Evolutionary conservation across 2,329 filamentous ascomycete species (phyloP).

Genomic region (Cordyceps fumosorosea): DNA sequence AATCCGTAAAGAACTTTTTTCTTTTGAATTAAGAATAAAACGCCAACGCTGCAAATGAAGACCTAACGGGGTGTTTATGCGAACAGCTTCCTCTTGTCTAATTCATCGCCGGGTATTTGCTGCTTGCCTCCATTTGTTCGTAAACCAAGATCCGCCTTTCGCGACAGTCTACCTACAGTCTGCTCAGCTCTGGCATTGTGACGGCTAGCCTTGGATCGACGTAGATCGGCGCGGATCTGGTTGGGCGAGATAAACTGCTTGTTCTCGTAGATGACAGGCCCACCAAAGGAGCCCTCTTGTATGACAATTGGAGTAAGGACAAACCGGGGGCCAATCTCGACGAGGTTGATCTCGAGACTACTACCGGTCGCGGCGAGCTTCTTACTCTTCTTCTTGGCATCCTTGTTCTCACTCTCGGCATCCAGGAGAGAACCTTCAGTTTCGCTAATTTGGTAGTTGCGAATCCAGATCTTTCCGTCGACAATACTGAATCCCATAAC

Average conservation of each 20-base stretch:
- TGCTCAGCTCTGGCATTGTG: conserved; percentile 75
- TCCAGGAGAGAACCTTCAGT: conserved; percentile 55
- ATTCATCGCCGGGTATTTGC: conserved; percentile 52
- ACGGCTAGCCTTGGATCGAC: conserved; percentile 66
- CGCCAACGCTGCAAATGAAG: conserved; percentile 8
- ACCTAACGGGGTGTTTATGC: conserved; percentile 38
- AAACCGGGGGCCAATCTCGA: conserved; percentile 91
- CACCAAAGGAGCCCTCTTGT: conserved; percentile 89
- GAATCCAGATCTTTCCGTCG: conserved; percentile 92
- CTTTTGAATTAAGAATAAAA: conserved; percentile 2
- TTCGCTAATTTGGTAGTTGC: conserved; percentile 90
- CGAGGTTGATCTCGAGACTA: conserved; percentile 70
- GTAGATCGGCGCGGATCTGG: conserved; percentile 78
- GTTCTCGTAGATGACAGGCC: conserved; percentile 96
- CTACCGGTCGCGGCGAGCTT: conserved; percentile 56
- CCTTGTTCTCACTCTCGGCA: conserved; percentile 35
- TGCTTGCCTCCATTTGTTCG: conserved; percentile 57
- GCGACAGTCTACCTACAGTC: conserved; percentile 62
- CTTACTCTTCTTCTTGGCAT: conserved; percentile 32
- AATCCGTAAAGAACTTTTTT: not conserved
- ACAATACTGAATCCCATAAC: conserved; percentile 88
- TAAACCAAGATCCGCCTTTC: conserved; percentile 71
- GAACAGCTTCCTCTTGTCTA: conserved; percentile 75
- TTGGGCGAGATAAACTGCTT: conserved; percentile 96
- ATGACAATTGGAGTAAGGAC: conserved; percentile 93